Conservation (phyloP, 192 early-diverging fungal genomes). For the Linnemannia schmuckeri region DNA sequence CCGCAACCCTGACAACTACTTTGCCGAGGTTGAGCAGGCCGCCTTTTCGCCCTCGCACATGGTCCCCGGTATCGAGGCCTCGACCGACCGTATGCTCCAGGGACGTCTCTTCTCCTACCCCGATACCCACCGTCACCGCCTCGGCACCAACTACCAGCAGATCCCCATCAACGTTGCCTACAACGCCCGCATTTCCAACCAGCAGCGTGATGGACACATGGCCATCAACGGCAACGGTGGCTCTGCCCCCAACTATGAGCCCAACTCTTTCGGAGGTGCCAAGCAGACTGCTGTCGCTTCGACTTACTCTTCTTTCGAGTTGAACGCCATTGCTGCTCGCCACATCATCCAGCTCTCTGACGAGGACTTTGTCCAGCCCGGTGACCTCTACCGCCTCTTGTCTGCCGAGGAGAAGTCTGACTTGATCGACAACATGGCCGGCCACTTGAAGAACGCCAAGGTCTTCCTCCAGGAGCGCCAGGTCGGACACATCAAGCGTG, state of each 20-base stretch:
- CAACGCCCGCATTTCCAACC: conserved; percentile 63
- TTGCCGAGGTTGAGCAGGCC: conserved; percentile 80
- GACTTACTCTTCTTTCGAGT: conserved; percentile 46
- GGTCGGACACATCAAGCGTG: conserved; percentile 68
- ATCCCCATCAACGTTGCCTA: conserved; percentile 77
- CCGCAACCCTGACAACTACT: conserved; percentile 82
- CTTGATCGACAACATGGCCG: conserved; percentile 71
- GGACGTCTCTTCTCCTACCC: conserved; percentile 81
- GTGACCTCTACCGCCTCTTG: conserved; percentile 70
- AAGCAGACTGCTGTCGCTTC: conserved; percentile 43
- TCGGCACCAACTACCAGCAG: conserved; percentile 79
- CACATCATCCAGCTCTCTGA: conserved; percentile 65
- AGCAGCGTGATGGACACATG: conserved; percentile 79
- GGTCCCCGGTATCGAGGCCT: conserved; percentile 77
- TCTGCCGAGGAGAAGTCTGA: conserved; percentile 69
- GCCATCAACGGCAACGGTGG: conserved; percentile 67
- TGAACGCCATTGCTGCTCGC: conserved; percentile 64
- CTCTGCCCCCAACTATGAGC: conserved; percentile 72
- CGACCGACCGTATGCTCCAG: conserved; percentile 78
- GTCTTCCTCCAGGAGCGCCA: conserved; percentile 66
- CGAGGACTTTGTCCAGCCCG: conserved; percentile 74
- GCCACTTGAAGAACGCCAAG: conserved; percentile 65
- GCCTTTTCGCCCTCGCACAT: conserved; percentile 78
- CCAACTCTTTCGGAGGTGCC: conserved; percentile 71
- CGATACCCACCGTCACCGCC: conserved; percentile 77